A percentile compares a stretch with the other conserved stretches of the same genome.
phyloP scores from a whole-genome alignment of 2,329 filamentous ascomycete species.

The Phyllosticta citribraziliensis region DNA sequence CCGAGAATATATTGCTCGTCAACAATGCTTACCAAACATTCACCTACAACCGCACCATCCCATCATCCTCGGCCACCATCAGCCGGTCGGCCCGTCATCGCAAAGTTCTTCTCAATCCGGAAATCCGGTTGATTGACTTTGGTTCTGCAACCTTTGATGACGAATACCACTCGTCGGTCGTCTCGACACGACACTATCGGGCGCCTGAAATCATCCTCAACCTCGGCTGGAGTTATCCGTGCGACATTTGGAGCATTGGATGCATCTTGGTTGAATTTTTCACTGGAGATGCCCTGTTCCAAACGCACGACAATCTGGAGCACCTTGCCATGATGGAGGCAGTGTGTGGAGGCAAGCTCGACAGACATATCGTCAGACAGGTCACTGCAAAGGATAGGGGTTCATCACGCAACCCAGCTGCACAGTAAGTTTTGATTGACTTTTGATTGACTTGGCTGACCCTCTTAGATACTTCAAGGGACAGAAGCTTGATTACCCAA shows the following conservation, averaged over 20 bases:
- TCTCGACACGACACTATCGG: conserved; percentile 57
- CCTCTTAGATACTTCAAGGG: conserved; percentile 44
- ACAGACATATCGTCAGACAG: conserved; percentile 44
- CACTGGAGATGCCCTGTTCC: conserved; percentile 58
- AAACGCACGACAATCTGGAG: conserved; percentile 59
- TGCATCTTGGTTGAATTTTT: conserved; percentile 61
- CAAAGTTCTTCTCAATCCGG: conserved; percentile 53
- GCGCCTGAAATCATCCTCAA: conserved; percentile 60
- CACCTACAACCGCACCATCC: conserved; percentile 58
- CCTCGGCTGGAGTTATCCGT: conserved; percentile 58
- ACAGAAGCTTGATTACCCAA: conserved; percentile 53
- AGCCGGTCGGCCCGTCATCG: conserved; percentile 50
- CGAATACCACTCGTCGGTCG: conserved; percentile 58
- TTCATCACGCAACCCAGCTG: conserved; percentile 43
- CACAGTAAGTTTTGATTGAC: conserved; percentile 39
- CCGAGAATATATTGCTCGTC: conserved; percentile 58
- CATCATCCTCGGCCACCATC: conserved; percentile 51
- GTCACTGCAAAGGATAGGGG: conserved; percentile 40
- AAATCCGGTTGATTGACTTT: conserved; percentile 59
- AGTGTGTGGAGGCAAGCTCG: conserved; percentile 48
- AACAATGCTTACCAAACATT: conserved; percentile 58
- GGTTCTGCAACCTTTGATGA: conserved; percentile 59
- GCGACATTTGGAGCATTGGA: conserved; percentile 61
- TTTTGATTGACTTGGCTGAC: conserved; percentile 23
- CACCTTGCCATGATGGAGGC: conserved; percentile 62